Evolutionary conservation across 805 yeast species (phyloP), one percentile per base, ranked within the genome.

Genomic region (Schwanniomyces occidentalis): DNA sequence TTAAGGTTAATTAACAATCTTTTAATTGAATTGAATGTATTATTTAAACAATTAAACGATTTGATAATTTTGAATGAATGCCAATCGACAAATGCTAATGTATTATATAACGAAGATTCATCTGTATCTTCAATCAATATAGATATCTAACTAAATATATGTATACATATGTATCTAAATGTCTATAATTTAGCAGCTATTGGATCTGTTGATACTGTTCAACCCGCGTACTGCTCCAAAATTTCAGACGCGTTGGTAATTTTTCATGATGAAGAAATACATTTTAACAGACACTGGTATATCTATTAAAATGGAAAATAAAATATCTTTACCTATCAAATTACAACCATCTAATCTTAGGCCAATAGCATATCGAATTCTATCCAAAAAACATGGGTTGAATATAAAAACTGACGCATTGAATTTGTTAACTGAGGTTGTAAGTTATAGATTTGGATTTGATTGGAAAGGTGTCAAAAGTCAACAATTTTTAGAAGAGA

Each of bases 301-400:
- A n/a, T n/a, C 13, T 10, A 9, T 15, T 19, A 20, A 6, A 14
- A 49, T 51, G 54, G 52, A 48, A 24, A 35, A 31, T 16, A 26
- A 43, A 12, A 38, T 37, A 5, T 42, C 50, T 13, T 71, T 90
- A 8, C 97, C 97, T 0, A 80, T 87, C 2, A 73, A 74, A 38
- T 76, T 91, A 2, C 85, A 80, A 34, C 87, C 96, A 0, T 77
- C 91, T 0, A 85, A 85, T 51, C 65, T 93, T 27, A 75, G 99
- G 28, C 99, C 99, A 1, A 64, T 91, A 31, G 97, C 97, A 0
- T 93, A 90, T 57, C 69, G 99, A 25, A 76, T 91, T 2, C 60
- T 93, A 6, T 86, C 98, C 4, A 91, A 89, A 60, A 93, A 91
- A 54, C 91, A 88, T 55, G 96, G 97, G 0, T 73, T 93, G 18